phyloP scores from a whole-genome alignment of 306 rosid genomes.

The Citrullus mucosospermus region DNA sequence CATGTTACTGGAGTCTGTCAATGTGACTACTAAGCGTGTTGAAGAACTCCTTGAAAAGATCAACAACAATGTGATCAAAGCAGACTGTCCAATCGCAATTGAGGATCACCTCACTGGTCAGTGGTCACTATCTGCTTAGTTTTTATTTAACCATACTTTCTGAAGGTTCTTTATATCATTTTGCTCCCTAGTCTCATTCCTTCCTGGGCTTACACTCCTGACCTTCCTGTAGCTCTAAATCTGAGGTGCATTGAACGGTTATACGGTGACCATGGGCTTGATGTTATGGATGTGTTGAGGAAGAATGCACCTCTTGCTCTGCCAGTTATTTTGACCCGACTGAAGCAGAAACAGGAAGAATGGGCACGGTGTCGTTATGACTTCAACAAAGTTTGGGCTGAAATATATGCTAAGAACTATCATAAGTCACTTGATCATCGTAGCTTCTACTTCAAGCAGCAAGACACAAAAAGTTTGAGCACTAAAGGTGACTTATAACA shows the following conservation, averaged over 20 bases:
- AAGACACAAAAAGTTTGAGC: conserved; percentile 86
- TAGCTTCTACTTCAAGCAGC: conserved; percentile 98
- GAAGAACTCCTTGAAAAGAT: conserved; percentile 83
- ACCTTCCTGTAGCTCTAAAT: conserved; percentile 49
- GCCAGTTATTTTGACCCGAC: conserved; percentile 84
- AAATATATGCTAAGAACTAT: conserved; percentile 88
- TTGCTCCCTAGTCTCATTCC: conserved; percentile 13
- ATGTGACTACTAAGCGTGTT: conserved; percentile 74
- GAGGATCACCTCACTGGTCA: conserved; percentile 95
- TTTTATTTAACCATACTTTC: conserved; percentile 13
- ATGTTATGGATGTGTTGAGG: conserved; percentile 83
- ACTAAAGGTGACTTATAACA: conserved; percentile 55
- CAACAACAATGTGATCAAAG: conserved; percentile 51
- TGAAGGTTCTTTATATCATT: conserved; percentile 10
- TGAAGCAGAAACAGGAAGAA: conserved; percentile 98
- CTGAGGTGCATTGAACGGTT: conserved; percentile 88
- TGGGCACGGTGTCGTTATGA: conserved; percentile 95
- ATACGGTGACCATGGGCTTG: conserved; percentile 99
- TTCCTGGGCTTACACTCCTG: not conserved
- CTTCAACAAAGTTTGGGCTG: conserved; percentile 97
- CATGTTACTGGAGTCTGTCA: conserved; percentile 95
- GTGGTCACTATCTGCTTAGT: conserved; percentile 41
- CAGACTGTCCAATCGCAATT: conserved; percentile 53
- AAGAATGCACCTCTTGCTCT: conserved; percentile 77
- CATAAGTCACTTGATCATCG: conserved; percentile 99